Conservation (phyloP, 2,329 filamentous ascomycete species). For the Aquanectria penicillioides region DNA sequence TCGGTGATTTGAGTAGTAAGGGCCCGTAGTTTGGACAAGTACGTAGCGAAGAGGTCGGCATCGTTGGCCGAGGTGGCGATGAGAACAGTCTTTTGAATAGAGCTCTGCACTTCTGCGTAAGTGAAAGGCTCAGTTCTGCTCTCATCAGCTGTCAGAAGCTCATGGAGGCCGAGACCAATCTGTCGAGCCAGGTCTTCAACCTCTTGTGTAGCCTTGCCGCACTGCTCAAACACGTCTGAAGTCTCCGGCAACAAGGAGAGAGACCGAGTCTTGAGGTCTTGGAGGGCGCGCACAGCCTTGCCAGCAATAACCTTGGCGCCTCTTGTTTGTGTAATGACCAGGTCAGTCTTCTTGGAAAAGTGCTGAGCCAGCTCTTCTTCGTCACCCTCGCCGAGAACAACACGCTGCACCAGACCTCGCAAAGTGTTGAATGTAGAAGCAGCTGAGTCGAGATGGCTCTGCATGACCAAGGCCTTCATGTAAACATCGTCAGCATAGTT, state of each 20-base stretch:
- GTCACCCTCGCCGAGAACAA: slow-evolving; percentile 58
- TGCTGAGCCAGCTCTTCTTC: slow-evolving; percentile 75
- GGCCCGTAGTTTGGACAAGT: slow-evolving; percentile 72
- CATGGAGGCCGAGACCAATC: slow-evolving; percentile 73
- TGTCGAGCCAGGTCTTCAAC: slow-evolving; percentile 73
- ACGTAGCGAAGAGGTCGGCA: slow-evolving; percentile 75
- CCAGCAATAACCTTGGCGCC: slow-evolving; percentile 85
- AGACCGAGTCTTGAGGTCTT: slow-evolving; percentile 80
- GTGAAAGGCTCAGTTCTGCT: slow-evolving; percentile 74
- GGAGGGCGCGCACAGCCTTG: slow-evolving; percentile 80
- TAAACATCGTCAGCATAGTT: slow-evolving; percentile 82
- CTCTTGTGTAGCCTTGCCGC: slow-evolving; percentile 71
- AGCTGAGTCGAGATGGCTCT: slow-evolving; percentile 83
- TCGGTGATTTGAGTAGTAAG: slow-evolving; percentile 74
- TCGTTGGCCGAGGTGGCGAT: slow-evolving; percentile 65
- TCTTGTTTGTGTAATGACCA: slow-evolving; percentile 78
- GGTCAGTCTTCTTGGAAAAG: slow-evolving; percentile 76
- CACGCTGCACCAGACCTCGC: slow-evolving; percentile 73
- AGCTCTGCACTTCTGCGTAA: slow-evolving; percentile 71
- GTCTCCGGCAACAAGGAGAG: slow-evolving; percentile 77
- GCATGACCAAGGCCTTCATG: slow-evolving; percentile 79
- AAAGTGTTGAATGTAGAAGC: slow-evolving; percentile 73
- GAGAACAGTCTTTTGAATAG: slow-evolving; percentile 65
- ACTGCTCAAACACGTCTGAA: slow-evolving; percentile 74
- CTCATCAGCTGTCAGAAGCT: slow-evolving; percentile 73